Evolutionary conservation across 2,329 filamentous ascomycete species (phyloP).

Genomic region (Clonostachys solani): DNA sequence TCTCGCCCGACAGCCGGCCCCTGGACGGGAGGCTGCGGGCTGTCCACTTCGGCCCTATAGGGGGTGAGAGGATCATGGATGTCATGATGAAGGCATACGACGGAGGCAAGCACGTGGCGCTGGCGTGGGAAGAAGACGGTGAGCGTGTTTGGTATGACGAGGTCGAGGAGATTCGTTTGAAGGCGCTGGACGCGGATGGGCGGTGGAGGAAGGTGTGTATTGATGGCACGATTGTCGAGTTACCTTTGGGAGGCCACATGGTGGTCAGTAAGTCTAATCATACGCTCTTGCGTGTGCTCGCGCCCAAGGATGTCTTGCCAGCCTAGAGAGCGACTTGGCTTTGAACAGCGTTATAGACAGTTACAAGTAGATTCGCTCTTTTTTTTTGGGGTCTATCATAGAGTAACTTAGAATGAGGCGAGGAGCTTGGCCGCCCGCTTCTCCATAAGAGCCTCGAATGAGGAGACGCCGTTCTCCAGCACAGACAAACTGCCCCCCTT

Average conservation of each 20-base stretch:
- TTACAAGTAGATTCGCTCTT: no score
- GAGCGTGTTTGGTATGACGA: slow-evolving; percentile 68
- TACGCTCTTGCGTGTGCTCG: slow-evolving; percentile 38
- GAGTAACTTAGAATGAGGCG: slow-evolving; percentile 4
- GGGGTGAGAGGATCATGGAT: slow-evolving; percentile 64
- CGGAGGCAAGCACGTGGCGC: slow-evolving; percentile 48
- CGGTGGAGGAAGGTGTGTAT: slow-evolving; percentile 84
- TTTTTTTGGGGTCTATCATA: not conserved
- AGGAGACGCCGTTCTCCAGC: slow-evolving; percentile 56
- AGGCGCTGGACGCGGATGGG: slow-evolving; percentile 61
- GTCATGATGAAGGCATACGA: slow-evolving; percentile 68
- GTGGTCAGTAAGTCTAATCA: slow-evolving; percentile 49
- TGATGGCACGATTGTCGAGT: slow-evolving; percentile 81
- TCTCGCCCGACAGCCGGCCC: slow-evolving; percentile 69
- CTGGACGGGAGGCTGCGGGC: slow-evolving; percentile 68
- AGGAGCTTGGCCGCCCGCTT: slow-evolving; percentile 48
- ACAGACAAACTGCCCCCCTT: slow-evolving; percentile 50
- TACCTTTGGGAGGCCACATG: slow-evolving; percentile 69
- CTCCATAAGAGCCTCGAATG: slow-evolving; percentile 61
- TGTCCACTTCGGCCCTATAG: slow-evolving; percentile 68
- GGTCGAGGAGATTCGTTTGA: slow-evolving; percentile 63
- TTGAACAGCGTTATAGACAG: no score
- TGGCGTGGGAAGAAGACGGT: slow-evolving; percentile 43
- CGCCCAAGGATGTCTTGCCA: slow-evolving; percentile 15
- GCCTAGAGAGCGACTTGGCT: no score